Percentiles rank a stretch among this genome's conserved stretches.
These are phyloP conservation scores for Starmerella ratchasimensis DNA, from an alignment of 805 yeast species.

Conservation along the genomic window DNA sequence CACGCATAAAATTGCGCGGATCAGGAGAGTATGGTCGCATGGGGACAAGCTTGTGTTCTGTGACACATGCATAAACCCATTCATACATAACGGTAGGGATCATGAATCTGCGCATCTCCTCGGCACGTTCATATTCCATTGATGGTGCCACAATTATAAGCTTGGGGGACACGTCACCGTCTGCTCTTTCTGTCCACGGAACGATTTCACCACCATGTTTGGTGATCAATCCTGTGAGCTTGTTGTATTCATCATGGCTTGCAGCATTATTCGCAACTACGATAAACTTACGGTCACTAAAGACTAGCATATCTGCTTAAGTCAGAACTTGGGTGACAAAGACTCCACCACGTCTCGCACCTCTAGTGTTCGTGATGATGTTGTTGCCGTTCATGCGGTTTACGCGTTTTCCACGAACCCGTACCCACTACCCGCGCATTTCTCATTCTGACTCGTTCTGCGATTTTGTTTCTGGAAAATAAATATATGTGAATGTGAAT, in stretches of 20 bases:
- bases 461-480: too few relatives aligned
- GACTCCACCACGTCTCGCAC: too few relatives aligned
- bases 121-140: conserved; percentile 40
- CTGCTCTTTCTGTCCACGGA: conserved; percentile 20
- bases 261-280: conserved; percentile 10
- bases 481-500: too few relatives aligned
- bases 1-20: conserved; percentile 48
- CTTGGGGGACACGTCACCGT: conserved; percentile 25
- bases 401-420: too few relatives aligned
- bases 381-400: too few relatives aligned
- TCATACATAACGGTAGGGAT: conserved; percentile 49
- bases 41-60: conserved; percentile 33
- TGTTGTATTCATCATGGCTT: conserved; percentile 7
- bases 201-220: conserved; percentile 19
- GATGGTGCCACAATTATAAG: conserved; percentile 36
- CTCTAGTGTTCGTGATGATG: too few relatives aligned
- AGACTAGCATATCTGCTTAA: conserved; percentile 12
- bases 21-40: conserved; percentile 58
- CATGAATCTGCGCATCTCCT: conserved; percentile 37
- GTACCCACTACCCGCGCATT: too few relatives aligned
- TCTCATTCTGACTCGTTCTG: too few relatives aligned
- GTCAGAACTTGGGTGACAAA: too few relatives aligned
- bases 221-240: conserved; percentile 9
- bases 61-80: conserved; percentile 45
- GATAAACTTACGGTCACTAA: conserved; percentile 18